Percentiles rank a stretch among this genome's conserved stretches.
Evolutionary conservation across 2,329 filamentous ascomycete species (phyloP).

Genomic region (Colletotrichum karsti): DNA sequence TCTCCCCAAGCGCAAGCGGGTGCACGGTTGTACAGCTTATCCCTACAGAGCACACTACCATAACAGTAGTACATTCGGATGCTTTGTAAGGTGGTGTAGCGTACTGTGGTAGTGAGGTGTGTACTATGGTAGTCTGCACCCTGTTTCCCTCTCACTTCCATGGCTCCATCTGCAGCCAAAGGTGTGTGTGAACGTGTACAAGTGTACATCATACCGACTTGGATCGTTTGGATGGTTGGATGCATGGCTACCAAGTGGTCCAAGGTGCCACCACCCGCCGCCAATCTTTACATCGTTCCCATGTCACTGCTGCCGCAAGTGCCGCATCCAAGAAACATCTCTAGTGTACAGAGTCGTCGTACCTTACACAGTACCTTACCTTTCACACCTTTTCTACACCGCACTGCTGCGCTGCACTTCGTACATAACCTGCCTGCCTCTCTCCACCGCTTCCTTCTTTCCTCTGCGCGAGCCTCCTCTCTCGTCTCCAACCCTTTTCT

Average conservation of each 20-base stretch:
- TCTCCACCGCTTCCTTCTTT: not conserved
- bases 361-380: too few relatives aligned
- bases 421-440: constrained; percentile 19
- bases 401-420: not conserved
- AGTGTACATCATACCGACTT: not conserved
- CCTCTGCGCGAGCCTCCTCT: constrained; percentile 16
- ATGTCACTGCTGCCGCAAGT: constrained; percentile 27
- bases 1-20: constrained; percentile 4
- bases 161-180: not conserved
- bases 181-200: not conserved
- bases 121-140: not conserved
- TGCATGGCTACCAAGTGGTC: constrained; percentile 12
- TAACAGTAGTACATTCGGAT: too few relatives aligned
- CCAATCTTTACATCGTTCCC: constrained; percentile 22
- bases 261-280: constrained; percentile 17
- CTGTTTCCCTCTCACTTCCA: not conserved
- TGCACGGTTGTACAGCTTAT: constrained; percentile 30
- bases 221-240: not conserved
- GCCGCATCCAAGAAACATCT: constrained; percentile 18
- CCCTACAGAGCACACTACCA: not conserved
- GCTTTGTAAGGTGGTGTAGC: not conserved
- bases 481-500: constrained; percentile 1
- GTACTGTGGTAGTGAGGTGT: not conserved
- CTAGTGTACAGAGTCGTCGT: too few relatives aligned
- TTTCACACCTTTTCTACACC: not conserved